Evolutionary conservation across 75 land plant species (phyloP).

Genomic region (Larix kaempferi): DNA sequence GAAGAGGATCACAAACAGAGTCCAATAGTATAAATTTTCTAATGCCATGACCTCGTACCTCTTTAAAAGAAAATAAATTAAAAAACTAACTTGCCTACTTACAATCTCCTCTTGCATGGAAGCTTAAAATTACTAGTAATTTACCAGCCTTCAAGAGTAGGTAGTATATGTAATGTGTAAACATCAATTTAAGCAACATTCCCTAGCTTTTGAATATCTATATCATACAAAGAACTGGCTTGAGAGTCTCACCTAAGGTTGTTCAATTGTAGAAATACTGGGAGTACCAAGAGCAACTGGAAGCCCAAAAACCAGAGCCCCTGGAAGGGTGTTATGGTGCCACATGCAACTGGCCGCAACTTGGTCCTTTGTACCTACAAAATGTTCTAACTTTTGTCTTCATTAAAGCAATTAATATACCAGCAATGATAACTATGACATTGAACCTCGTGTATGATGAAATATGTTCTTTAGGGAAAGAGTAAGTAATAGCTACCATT

Average conservation of each 20-base stretch:
- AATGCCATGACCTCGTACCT: not conserved
- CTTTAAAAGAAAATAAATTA: not conserved
- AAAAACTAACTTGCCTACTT: not conserved
- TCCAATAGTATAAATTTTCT: not conserved
- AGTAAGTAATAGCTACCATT: constrained; percentile 12
- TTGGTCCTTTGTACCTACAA: constrained; percentile 86
- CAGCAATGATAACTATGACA: not conserved
- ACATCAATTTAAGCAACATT: not conserved
- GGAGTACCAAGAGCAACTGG: constrained; percentile 86
- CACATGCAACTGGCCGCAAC: constrained; percentile 81
- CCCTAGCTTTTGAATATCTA: not conserved
- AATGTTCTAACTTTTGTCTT: not conserved
- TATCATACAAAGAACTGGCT: not conserved
- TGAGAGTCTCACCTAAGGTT: constrained; percentile 57
- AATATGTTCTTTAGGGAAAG: too few species aligned
- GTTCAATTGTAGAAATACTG: constrained; percentile 90
- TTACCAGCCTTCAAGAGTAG: not conserved
- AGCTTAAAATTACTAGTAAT: not conserved
- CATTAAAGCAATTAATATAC: not conserved
- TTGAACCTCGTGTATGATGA: not conserved
- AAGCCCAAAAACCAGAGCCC: constrained; percentile 82
- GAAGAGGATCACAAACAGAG: too few species aligned
- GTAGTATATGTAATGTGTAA: not conserved
- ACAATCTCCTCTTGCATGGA: not conserved
- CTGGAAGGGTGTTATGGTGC: constrained; percentile 77